These are phyloP conservation scores for Boletus reticulatus DNA, from an alignment of 768 basidiomycete genomes.

Conservation along the genomic window DNA sequence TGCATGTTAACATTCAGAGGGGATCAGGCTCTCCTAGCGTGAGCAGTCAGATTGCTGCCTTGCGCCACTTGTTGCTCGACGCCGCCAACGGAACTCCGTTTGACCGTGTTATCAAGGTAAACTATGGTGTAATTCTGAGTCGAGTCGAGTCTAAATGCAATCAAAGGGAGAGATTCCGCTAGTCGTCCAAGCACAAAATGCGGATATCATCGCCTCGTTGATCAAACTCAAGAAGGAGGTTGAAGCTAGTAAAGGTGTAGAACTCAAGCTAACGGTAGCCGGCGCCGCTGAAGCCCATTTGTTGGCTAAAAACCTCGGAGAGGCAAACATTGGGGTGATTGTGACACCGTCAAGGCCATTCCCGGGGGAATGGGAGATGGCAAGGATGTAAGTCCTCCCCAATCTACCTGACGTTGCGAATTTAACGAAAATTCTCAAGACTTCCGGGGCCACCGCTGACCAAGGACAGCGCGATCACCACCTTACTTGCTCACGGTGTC, in stretches of 20 bases:
- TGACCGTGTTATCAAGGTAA: slow-evolving; percentile 45
- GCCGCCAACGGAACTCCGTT: slow-evolving; percentile 29
- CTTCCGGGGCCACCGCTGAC: slow-evolving; percentile 32
- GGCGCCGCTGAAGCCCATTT: slow-evolving; percentile 71
- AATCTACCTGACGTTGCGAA: neutral
- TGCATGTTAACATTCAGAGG: slow-evolving; percentile 61
- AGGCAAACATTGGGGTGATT: slow-evolving; percentile 69
- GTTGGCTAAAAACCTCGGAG: slow-evolving; percentile 68
- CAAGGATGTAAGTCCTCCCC: slow-evolving; percentile 27
- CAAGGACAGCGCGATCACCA: slow-evolving; percentile 52
- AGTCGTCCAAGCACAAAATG: slow-evolving; percentile 71
- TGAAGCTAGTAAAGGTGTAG: slow-evolving; percentile 41
- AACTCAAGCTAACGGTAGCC: slow-evolving; percentile 57
- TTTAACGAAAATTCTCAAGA: slow-evolving; percentile 17
- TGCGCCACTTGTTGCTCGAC: slow-evolving; percentile 62
- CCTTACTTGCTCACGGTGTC: slow-evolving; percentile 66
- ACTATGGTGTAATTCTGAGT: neutral
- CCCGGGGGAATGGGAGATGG: slow-evolving; percentile 68
- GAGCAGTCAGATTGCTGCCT: slow-evolving; percentile 76
- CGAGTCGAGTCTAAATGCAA: neutral
- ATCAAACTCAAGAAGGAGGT: slow-evolving; percentile 67
- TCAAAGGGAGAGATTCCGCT: slow-evolving; percentile 66
- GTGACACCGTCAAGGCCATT: slow-evolving; percentile 65
- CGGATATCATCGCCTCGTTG: slow-evolving; percentile 80
- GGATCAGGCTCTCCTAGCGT: slow-evolving; percentile 46